Percentiles rank a stretch among this genome's conserved stretches.
Evolutionary conservation across 805 yeast species (phyloP).

Genomic region (Zygosaccharomyces bisporus): DNA sequence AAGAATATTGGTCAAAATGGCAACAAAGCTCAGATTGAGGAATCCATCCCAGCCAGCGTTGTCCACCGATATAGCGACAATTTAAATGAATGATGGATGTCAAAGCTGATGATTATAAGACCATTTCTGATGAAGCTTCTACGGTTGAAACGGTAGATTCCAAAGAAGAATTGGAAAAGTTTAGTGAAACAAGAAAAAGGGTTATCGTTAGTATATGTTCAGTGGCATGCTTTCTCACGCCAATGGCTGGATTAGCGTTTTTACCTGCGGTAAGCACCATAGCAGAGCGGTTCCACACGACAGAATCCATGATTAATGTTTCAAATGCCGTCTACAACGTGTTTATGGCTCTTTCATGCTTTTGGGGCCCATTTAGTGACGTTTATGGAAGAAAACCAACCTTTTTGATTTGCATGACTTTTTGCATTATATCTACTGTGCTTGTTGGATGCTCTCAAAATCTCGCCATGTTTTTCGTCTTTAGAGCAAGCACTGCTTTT

Average conservation of each 20-base stretch:
- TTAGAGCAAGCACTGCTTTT: conserved; percentile 48
- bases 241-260: conserved; percentile 43
- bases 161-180: neutral
- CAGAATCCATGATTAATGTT: conserved; percentile 45
- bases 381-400: conserved; percentile 49
- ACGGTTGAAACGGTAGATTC: neutral
- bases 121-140: too few species aligned
- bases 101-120: too few species aligned
- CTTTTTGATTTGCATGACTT: conserved; percentile 41
- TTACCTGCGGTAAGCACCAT: conserved; percentile 52
- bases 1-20: too few species aligned
- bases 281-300: conserved; percentile 44
- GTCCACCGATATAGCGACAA: too few species aligned
- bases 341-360: conserved; percentile 49
- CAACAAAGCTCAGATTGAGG: too few species aligned
- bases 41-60: too few species aligned
- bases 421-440: conserved; percentile 31
- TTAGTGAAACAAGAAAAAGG: conserved; percentile 21
- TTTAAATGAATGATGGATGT: too few species aligned
- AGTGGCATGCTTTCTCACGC: conserved; percentile 44
- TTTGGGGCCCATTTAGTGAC: conserved; percentile 49
- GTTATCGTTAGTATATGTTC: conserved; percentile 36
- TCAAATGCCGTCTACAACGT: conserved; percentile 50
- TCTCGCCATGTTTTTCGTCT: conserved; percentile 51
- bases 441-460: conserved; percentile 48